phyloP scores from a whole-genome alignment of 306 rosid species.

The Gynostemma pentaphyllum region DNA sequence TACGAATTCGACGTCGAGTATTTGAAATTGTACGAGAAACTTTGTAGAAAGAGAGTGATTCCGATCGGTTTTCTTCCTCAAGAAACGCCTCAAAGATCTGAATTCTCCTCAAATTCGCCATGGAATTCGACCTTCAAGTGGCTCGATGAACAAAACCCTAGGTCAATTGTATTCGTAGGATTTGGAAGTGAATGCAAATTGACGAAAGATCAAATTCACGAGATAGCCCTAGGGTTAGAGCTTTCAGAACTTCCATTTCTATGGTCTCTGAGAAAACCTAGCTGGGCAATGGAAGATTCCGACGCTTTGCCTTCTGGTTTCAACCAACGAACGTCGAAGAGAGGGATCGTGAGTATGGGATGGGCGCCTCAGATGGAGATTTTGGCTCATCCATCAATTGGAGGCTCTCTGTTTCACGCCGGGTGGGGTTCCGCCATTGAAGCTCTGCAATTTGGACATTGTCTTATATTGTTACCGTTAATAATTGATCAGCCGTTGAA shows the following conservation, averaged over 20 bases:
- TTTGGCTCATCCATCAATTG: conserved; percentile 9
- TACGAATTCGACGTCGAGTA: not conserved
- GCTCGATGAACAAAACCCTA: conserved; percentile 11
- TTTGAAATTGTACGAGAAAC: not conserved
- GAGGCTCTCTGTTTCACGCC: conserved; percentile 35
- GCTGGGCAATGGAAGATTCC: not conserved
- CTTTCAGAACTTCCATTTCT: not conserved
- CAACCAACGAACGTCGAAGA: not conserved
- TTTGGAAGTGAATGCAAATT: conserved; percentile 33
- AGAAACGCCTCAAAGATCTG: not conserved
- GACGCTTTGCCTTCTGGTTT: not conserved
- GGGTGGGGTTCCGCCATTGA: conserved; percentile 41
- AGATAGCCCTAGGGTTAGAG: conserved; percentile 1
- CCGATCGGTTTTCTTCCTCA: not conserved
- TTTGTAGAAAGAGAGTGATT: not conserved
- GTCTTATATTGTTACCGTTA: conserved; percentile 27
- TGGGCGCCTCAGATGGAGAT: not conserved
- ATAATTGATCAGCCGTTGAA: conserved; percentile 27
- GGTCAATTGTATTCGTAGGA: conserved; percentile 28
- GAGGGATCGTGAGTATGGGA: not conserved
- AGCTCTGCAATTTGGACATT: conserved; percentile 25
- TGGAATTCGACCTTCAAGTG: not conserved
- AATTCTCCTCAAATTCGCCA: not conserved
- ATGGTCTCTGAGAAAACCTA: not conserved
- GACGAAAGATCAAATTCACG: conserved; percentile 20